Evolutionary conservation across 129 eudicot species (phyloP), one percentile per base, ranked within the genome.

Genomic region (Saposhnikovia divaricata): DNA sequence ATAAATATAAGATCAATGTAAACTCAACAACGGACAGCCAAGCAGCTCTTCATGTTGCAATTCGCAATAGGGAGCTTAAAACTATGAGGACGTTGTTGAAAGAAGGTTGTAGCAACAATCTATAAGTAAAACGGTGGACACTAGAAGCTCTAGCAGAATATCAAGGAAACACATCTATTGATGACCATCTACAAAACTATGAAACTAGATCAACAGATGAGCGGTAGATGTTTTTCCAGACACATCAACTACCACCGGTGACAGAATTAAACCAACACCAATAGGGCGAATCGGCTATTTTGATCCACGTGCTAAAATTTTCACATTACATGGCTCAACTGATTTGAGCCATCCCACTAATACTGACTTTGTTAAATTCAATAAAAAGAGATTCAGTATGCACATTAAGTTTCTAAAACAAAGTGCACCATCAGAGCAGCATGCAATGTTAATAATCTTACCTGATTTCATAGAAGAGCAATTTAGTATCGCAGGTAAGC

Each of bases 391-490:
- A 82, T 89, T 92, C 78, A 88, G 92, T 79, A 95, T 92, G 75
- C 93, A 95, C 83, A 81, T 74, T 85, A 72, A 72, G 48, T 39
- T 72, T 72, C 14, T 43, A 11, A 72, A 21, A 15, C 73, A 42
- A 42, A 50, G 69, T 66, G 47, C 55, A 68, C 45, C 87, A 70
- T 78, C 75, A 68, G 76, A 86, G 80, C 91, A 80, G 77, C 87
- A 80, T 74, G 82, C 88, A 10, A 95, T 88, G 83, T 87, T 95
- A 72, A 83, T 95, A 28, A 76, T 92, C 78, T 81, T 92, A 82
- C 99, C 99, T 79, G 93, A 88, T 86, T 89, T 94, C 53, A 44
- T 89, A 76, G 88, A 86, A 80, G 96, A 89, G 76, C 80, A 89
- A 28, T 77, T 92, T 81, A 78, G 50, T 69, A 66, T 90, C 73